These are phyloP conservation scores for Rhizomucor miehei DNA, from an alignment of 371 early-diverging fungal genomes.

Conservation along the genomic window DNA sequence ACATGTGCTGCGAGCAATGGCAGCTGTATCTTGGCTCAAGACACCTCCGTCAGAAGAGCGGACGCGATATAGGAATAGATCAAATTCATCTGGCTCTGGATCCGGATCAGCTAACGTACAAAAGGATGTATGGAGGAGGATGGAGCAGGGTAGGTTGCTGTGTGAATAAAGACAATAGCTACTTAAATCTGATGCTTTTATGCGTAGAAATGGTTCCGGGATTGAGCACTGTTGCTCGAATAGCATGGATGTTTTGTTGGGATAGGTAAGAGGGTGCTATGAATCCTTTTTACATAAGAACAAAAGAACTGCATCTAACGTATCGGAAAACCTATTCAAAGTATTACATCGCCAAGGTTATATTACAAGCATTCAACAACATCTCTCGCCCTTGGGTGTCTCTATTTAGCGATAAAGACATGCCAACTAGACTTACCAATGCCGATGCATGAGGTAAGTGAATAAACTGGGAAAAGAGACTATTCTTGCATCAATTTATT, in stretches of 20 bases:
- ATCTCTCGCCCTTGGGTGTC: constrained; percentile 41
- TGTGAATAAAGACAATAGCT: not conserved
- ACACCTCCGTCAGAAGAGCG: constrained; percentile 12
- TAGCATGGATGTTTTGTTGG: constrained; percentile 46
- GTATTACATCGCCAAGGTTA: constrained; percentile 41
- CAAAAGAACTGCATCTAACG: not conserved
- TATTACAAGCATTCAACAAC: constrained; percentile 29
- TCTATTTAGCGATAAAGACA: constrained; percentile 43
- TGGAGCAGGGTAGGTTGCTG: constrained; percentile 22
- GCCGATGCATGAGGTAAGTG: constrained; percentile 41
- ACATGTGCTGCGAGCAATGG: constrained; percentile 40
- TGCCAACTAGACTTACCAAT: constrained; percentile 28
- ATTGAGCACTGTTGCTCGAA: constrained; percentile 35
- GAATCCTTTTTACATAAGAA: not conserved
- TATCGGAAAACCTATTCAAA: constrained; percentile 7
- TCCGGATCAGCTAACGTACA: constrained; percentile 14
- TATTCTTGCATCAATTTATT: not conserved
- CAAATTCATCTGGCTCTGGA: not conserved
- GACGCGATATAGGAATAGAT: not conserved
- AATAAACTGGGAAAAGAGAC: too few relatives aligned
- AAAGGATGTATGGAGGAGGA: constrained; percentile 37
- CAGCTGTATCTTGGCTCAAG: constrained; percentile 28
- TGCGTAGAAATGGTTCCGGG: constrained; percentile 35
- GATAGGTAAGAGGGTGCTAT: constrained; percentile 25
- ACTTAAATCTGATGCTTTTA: not conserved